Percentiles rank a stretch among this genome's conserved stretches.
These are phyloP conservation scores for Prunus dulcis DNA, from an alignment of 306 rosid genomes.

Conservation along the genomic window DNA sequence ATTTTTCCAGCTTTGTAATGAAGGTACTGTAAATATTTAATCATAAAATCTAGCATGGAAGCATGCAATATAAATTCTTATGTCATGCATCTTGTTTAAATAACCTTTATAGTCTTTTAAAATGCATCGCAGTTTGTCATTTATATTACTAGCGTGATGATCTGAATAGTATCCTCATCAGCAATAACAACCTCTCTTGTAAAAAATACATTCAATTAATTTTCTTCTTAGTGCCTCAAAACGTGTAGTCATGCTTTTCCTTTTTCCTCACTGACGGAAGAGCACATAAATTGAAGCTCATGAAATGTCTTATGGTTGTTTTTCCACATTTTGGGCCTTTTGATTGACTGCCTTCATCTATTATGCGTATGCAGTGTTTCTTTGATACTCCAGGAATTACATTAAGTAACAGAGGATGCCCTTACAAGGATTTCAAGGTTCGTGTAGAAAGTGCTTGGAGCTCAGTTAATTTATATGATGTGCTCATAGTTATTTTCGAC, in stretches of 20 bases:
- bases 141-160: background rate
- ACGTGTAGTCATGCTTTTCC: background rate
- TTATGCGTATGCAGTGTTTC: conserved; percentile 66
- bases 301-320: background rate
- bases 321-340: background rate
- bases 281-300: background rate
- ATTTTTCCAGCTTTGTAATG: background rate
- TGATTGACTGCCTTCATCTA: conserved; percentile 2
- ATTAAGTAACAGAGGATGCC: conserved; percentile 59
- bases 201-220: background rate
- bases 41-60: background rate
- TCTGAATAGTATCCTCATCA: background rate
- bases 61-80: background rate
- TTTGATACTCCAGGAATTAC: conserved; percentile 92
- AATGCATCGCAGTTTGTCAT: background rate
- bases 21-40: background rate
- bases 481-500: conserved; percentile 81
- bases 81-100: background rate
- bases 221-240: background rate
- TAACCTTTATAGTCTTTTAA: background rate
- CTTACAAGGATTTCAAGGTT: conserved; percentile 74
- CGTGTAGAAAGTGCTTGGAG: conserved; percentile 98
- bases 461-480: conserved; percentile 79
- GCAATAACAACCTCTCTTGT: background rate
- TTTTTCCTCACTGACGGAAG: background rate